Evolutionary conservation across 1,139 yeast genomes (phyloP).

Genomic region (Saccharomycopsis hybrid): DNA sequence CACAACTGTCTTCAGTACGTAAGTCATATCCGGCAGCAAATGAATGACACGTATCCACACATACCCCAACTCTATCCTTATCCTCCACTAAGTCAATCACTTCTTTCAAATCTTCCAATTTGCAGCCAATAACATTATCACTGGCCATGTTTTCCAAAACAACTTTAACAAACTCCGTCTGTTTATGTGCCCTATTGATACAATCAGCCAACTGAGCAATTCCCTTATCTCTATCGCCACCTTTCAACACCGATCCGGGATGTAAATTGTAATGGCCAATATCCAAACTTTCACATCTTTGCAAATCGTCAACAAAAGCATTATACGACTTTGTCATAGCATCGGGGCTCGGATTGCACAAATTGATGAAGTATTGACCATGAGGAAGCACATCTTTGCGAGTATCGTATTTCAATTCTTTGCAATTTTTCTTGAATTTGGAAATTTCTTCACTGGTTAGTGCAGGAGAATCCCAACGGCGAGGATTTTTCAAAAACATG

Average conservation of each 20-base stretch:
- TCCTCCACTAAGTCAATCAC: constrained; percentile 74
- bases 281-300: constrained; percentile 76
- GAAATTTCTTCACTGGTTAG: constrained; percentile 59
- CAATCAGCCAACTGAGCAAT: constrained; percentile 64
- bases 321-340: constrained; percentile 70
- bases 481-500: constrained; percentile 80
- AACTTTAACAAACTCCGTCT: constrained; percentile 73
- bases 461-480: constrained; percentile 85
- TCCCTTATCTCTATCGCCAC: constrained; percentile 56
- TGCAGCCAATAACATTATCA: constrained; percentile 80
- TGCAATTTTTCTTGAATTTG: constrained; percentile 58
- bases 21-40: constrained; percentile 96
- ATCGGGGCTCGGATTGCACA: constrained; percentile 83
- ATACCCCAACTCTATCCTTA: constrained; percentile 82
- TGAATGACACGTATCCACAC: constrained; percentile 91
- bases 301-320: constrained; percentile 81
- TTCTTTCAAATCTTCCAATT: constrained; percentile 63
- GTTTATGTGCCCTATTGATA: constrained; percentile 68
- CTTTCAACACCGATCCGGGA: constrained; percentile 85
- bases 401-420: constrained; percentile 60
- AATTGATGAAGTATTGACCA: constrained; percentile 86
- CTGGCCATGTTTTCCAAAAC: constrained; percentile 98
- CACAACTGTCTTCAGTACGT: constrained; percentile 47
- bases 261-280: constrained; percentile 89
- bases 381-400: constrained; percentile 81